Evolutionary conservation across 441 rosid species (phyloP), one percentile per base, ranked within the genome.

Genomic region (Manihot esculenta): DNA sequence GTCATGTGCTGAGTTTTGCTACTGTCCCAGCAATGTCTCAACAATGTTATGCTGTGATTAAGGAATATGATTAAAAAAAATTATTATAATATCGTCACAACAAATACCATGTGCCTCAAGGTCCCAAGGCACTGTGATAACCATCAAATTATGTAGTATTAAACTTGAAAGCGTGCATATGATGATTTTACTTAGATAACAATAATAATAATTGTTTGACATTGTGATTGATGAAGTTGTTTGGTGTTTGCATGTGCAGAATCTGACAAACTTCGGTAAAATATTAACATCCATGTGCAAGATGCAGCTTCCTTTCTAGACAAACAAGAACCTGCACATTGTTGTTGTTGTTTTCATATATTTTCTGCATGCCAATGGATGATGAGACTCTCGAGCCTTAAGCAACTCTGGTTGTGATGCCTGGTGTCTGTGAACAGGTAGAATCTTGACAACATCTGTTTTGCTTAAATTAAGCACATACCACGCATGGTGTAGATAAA

Each of bases 21-120:
- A 68, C 42, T 54, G 71, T 35, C 47, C 26, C 14, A 11, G 2
- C 30, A 53, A 67, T 11, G 45, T 66, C 48, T 50, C 59, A 50
- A 20, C 59, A 30, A 3, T 49, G 58, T 50, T 12, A 21, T 47
- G 9, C 1, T 14, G 0, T 7, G 33, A 24, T 24, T 23, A 23
- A 45, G 14, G 0, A 7, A 3, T 6, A 3, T 21, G 23, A 51
- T n/a, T 51, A 51, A 51, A 23, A n/a, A 55, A 24, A 20, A 21
- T 53, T 0, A 10, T 51, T n/a, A 54, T 54, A 54, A 21, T 54
- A 21, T 54, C 23, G 58, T 54, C 58, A 54, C n/a, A 54, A 1
- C 26, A 5, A 56, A 12, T 26, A 26, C 15, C 2, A 5, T 56
- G 61, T 1, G n/a, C n/a, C n/a, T n/a, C n/a, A n/a, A n/a, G n/a